phyloP scores from a whole-genome alignment of 2,329 filamentous ascomycete genomes.

The Xylariaceae sp. region DNA sequence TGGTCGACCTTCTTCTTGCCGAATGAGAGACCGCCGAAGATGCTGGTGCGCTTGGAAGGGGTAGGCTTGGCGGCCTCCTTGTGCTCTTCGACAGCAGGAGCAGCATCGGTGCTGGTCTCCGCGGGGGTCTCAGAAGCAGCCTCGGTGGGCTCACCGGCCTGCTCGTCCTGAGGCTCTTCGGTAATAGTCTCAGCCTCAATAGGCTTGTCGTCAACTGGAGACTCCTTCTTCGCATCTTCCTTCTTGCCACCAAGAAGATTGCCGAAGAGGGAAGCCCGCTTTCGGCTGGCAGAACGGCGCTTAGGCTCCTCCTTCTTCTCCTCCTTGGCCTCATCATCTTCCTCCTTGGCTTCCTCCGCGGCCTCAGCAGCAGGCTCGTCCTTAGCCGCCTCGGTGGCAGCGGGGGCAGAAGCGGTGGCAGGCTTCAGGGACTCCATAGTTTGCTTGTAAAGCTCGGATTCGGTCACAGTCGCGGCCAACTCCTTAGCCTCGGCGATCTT shows the following conservation, averaged over 20 bases:
- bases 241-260: slow-evolving; percentile 50
- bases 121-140: slow-evolving; percentile 34
- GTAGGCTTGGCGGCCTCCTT: slow-evolving; percentile 41
- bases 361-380: slow-evolving; percentile 37
- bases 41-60: slow-evolving; percentile 50
- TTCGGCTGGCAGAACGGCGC: slow-evolving; percentile 59
- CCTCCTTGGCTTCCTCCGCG: slow-evolving; percentile 42
- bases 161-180: slow-evolving; percentile 30
- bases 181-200: slow-evolving; percentile 31
- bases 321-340: slow-evolving; percentile 36
- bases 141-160: slow-evolving; percentile 25
- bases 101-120: slow-evolving; percentile 22
- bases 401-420: slow-evolving; percentile 35
- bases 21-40: slow-evolving; percentile 50
- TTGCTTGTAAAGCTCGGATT: slow-evolving; percentile 83
- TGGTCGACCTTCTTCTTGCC: slow-evolving; percentile 55
- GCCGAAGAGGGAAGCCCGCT: slow-evolving; percentile 61
- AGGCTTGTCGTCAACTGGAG: slow-evolving; percentile 35
- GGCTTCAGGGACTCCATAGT: slow-evolving; percentile 67
- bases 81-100: slow-evolving; percentile 33
- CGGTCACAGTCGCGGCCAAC: slow-evolving; percentile 64
- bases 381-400: slow-evolving; percentile 36
- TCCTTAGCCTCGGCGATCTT: slow-evolving; percentile 84
- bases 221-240: slow-evolving; percentile 40
- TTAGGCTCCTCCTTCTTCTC: slow-evolving; percentile 54